A percentile compares a stretch with the other conserved stretches of the same genome.
Conservation (phyloP, 345 rosid species). For the Cardiospermum halicacabum region DNA sequence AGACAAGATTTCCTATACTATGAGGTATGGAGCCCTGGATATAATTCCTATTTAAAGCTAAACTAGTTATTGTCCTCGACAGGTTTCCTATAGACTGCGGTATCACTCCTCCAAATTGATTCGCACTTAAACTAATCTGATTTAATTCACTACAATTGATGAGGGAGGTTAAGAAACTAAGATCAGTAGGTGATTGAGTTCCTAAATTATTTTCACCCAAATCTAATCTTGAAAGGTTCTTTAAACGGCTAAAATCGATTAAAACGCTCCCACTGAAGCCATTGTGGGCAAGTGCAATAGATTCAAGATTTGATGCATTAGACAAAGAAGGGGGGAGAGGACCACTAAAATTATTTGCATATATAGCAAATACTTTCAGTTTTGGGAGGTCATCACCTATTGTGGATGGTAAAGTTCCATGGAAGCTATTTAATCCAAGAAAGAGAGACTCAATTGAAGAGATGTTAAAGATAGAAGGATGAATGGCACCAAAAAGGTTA, state of each 20-base stretch:
- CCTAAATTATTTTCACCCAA: neutral
- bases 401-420: slow-evolving; percentile 9
- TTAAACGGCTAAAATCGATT: neutral
- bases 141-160: slow-evolving; percentile 8
- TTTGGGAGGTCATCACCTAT: slow-evolving; percentile 18
- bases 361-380: neutral
- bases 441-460: slow-evolving; percentile 1
- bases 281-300: accelerated
- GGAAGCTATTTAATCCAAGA: neutral
- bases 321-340: slow-evolving; percentile 19
- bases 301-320: slow-evolving; percentile 12
- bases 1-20: slow-evolving; percentile 19
- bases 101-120: slow-evolving; percentile 15
- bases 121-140: accelerated
- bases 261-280: slow-evolving; percentile 7
- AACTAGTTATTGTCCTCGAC: accelerated
- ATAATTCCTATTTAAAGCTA: neutral
- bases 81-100: slow-evolving; percentile 7
- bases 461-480: slow-evolving; percentile 18
- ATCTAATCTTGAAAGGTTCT: accelerated
- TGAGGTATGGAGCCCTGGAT: slow-evolving; percentile 1
- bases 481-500: slow-evolving; percentile 10
- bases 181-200: neutral
- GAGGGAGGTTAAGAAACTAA: slow-evolving; percentile 13
- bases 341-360: neutral